These are phyloP conservation scores for Dioscorea alata DNA, from an alignment of 106 monocot genomes.

Conservation along the genomic window DNA sequence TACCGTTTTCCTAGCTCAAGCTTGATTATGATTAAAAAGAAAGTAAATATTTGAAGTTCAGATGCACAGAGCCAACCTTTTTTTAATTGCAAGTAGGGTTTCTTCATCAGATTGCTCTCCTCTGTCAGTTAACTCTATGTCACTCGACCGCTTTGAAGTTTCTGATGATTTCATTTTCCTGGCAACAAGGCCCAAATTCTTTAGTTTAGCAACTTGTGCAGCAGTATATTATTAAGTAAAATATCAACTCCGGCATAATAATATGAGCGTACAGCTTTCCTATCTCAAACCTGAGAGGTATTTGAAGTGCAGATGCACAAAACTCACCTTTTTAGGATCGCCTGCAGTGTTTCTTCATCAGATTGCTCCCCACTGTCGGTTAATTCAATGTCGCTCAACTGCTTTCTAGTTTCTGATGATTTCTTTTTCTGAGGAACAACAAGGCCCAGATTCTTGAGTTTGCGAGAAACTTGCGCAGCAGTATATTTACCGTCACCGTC, in stretches of 20 bases:
- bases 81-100: too few species aligned
- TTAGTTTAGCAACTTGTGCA: constrained; percentile 25
- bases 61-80: too few species aligned
- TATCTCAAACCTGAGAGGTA: neutral
- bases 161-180: neutral
- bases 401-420: constrained; percentile 7
- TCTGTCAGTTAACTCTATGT: neutral
- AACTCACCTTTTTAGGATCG: constrained; percentile 30
- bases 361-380: constrained; percentile 12
- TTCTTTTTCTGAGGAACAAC: constrained; percentile 18
- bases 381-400: constrained; percentile 1
- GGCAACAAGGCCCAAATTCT: neutral
- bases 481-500: constrained; percentile 30
- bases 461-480: constrained; percentile 47
- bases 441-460: constrained; percentile 68
- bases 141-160: neutral
- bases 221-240: neutral
- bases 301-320: neutral
- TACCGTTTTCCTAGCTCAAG: too few species aligned
- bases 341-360: constrained; percentile 36
- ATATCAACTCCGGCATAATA: neutral
- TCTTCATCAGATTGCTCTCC: too few species aligned
- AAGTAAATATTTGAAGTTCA: too few species aligned
- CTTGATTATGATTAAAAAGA: too few species aligned
- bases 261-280: neutral